phyloP scores from a whole-genome alignment of 2,329 filamentous ascomycete species.

The Cordyceps pruinosa region DNA sequence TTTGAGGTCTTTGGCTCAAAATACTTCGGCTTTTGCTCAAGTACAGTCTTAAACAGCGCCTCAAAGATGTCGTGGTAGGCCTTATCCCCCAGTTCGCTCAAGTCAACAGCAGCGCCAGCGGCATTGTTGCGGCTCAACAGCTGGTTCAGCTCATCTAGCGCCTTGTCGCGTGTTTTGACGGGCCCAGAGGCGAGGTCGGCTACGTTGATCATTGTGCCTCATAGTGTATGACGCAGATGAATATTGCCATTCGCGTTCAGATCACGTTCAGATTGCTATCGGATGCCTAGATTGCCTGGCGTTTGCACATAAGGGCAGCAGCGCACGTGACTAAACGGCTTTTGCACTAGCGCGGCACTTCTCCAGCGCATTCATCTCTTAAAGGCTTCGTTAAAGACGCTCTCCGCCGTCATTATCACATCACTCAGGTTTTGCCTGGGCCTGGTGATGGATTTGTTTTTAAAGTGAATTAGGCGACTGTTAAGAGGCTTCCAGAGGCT shows the following conservation, averaged over 20 bases:
- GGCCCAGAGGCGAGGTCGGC: conserved; percentile 2
- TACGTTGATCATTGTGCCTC: no score
- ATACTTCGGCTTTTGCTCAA: conserved; percentile 60
- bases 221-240: no score
- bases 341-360: no score
- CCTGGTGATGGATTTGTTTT: conserved; percentile 57
- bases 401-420: conserved; percentile 74
- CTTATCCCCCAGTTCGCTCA: conserved; percentile 58
- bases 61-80: conserved; percentile 79
- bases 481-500: no score
- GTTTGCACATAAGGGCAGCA: no score
- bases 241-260: no score
- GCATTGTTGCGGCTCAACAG: conserved; percentile 33
- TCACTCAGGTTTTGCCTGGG: conserved; percentile 64
- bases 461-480: no score
- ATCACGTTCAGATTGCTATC: no score
- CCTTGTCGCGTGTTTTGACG: conserved; percentile 31
- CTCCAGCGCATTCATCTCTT: no score
- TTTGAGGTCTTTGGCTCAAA: conserved; percentile 42
- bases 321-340: no score
- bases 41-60: conserved; percentile 62
- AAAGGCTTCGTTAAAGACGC: no score
- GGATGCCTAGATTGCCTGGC: no score
- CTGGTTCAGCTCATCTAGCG: conserved; percentile 34
- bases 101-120: conserved; percentile 25